Evolutionary conservation across 2,329 filamentous ascomycete genomes (phyloP).

Genomic region (Lojkania enalia): DNA sequence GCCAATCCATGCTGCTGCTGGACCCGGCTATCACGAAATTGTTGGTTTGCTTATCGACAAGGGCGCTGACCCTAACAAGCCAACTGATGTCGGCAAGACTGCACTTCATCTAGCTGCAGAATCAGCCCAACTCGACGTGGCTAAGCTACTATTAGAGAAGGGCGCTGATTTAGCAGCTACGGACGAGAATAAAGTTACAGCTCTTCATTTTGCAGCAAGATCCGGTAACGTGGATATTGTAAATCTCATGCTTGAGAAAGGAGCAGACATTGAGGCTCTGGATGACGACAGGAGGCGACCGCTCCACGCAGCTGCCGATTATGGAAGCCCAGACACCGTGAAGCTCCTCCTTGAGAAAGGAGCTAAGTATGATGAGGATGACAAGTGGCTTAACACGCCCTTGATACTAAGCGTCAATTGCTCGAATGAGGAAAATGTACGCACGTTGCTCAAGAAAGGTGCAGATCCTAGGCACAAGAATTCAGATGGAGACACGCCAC

Average conservation of each 20-base stretch:
- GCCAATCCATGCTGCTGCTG: background rate
- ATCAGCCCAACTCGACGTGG: background rate
- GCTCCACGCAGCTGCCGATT: background rate
- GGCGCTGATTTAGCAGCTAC: background rate
- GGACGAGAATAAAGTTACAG: background rate
- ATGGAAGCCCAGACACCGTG: background rate
- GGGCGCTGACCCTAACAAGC: background rate
- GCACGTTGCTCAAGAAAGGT: conserved; percentile 26
- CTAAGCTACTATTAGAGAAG: background rate
- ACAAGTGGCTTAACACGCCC: background rate
- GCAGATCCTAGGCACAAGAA: background rate
- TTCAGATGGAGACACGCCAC: background rate
- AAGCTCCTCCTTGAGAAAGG: conserved; percentile 5
- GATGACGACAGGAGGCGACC: background rate
- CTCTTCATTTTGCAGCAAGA: background rate
- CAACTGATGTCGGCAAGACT: background rate
- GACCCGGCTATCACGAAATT: background rate
- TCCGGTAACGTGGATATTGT: background rate
- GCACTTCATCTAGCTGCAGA: background rate
- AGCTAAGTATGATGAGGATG: background rate
- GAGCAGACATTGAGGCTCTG: conserved; percentile 1
- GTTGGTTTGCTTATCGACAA: background rate
- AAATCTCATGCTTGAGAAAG: background rate
- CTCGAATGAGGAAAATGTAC: conserved; percentile 14
- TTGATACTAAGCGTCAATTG: conserved; percentile 1